These are phyloP conservation scores for Trametes hirsuta DNA, from an alignment of 1,284 basidiomycete species.

Conservation along the genomic window DNA sequence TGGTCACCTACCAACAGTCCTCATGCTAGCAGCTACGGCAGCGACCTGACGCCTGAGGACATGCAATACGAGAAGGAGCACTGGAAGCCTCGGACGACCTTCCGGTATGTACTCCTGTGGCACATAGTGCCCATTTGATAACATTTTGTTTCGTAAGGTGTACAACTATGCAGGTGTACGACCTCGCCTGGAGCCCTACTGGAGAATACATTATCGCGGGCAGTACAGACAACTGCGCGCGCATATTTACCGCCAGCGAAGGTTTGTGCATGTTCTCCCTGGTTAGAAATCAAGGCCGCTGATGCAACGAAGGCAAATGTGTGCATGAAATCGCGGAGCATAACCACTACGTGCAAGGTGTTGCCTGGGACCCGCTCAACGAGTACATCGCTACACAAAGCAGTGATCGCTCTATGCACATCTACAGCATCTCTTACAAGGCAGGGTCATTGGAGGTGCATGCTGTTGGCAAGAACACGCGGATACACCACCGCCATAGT, in stretches of 20 bases:
- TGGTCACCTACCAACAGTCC: conserved; percentile 87
- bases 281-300: neutral
- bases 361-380: conserved; percentile 95
- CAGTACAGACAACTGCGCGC: conserved; percentile 94
- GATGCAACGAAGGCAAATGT: conserved; percentile 63
- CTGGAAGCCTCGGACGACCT: conserved; percentile 91
- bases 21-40: conserved; percentile 74
- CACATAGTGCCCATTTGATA: neutral
- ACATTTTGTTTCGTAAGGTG: conserved; percentile 47
- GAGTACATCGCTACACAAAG: conserved; percentile 95
- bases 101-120: conserved; percentile 57
- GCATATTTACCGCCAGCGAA: conserved; percentile 80
- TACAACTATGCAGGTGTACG: conserved; percentile 94
- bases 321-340: conserved; percentile 88
- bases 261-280: conserved; percentile 47
- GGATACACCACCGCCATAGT: conserved; percentile 69
- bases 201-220: conserved; percentile 94
- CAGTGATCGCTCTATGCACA: conserved; percentile 89
- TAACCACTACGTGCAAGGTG: conserved; percentile 93
- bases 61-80: conserved; percentile 90
- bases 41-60: conserved; percentile 76
- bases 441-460: conserved; percentile 85
- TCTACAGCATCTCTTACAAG: conserved; percentile 80
- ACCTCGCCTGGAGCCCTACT: conserved; percentile 95
- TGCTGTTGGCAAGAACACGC: conserved; percentile 80